Base-by-base conservation (phyloP, 257 asterid species). In the Penstemon davidsonii region DNA sequence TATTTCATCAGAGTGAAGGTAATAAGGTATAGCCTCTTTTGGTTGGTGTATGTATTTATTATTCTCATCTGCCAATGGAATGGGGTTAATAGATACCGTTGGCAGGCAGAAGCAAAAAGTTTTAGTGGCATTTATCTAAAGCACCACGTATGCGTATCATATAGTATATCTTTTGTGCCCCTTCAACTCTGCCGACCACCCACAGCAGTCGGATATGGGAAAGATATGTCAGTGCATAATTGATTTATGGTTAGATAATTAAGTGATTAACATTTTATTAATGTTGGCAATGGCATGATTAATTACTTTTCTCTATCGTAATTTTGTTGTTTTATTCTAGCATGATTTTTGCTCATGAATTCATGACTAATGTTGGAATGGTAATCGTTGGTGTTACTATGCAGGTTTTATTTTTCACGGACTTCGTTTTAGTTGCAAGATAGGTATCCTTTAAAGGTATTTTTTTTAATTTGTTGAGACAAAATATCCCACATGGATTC, bases 21-120 rank as follows among this genome's bases (percentile, higher is more conserved):
- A 49, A n/a, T n/a, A n/a, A n/a, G n/a, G n/a, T n/a, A n/a, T 49
- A 0, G 2, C 15, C 54, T 49, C 6, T 49, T 49, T 49, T 49
- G 54, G 18, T 45, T 46, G 66, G 10, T 9, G 75, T 71, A 74
- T 78, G n/a, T n/a, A n/a, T n/a, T 78, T 67, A 78, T 66, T 71
- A 41, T 5, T 66, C 62, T 4, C 70, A 67, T 57, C 79, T 8
- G 61, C 56, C 59, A 38, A 55, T 8, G 9, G 8, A 7, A 47
- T 49, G 47, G 45, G 13, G 46, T 6, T 60, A 25, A 25, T 25
- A 25, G 33, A 25, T 25, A 25, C 33, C 2, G 33, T 25, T 25
- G 33, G 33, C 33, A 25, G 33, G n/a, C n/a, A n/a, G n/a, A 25
- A 25, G 33, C 37, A 42, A 42, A 4, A 60, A 40, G 50, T 12